Base-by-base conservation (phyloP, 2,329 filamentous ascomycete species). In the Seiridium unicorne region DNA sequence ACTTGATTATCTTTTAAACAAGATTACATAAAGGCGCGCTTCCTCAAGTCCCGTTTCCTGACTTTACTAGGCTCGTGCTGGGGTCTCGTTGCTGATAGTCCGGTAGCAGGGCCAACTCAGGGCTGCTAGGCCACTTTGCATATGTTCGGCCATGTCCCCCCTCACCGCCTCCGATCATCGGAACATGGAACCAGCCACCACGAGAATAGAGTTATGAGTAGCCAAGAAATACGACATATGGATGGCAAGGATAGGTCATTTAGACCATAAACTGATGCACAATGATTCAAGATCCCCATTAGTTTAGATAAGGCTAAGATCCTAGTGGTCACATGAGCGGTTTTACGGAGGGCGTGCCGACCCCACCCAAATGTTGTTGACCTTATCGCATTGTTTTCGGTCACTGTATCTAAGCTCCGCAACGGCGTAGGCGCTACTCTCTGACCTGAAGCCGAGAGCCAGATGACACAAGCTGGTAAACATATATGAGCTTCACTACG, bases 1-100 rank as follows among this genome's bases (percentile, higher is more conserved):
- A 66, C 68, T 11, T 53, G 26, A 55, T 38, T 40, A 26, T 26
- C 18, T 26, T 26, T 26, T 26, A 1, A 26, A 26, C 18, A 26
- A 26, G 1, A 26, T 26, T 26, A 26, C 18, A 26, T 26, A 26
- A 26, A 26, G 18, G 18, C 18, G 18, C 18, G 18, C 18, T 26
- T 26, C 18, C 18, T 26, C 18, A 26, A 26, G 1, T 26, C 18
- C 18, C 18, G 18, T 26, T 26, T 26, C 18, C 18, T 26, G 18
- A 26, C 18, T 26, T 26, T 26, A 26, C 18, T 26, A 26, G 2
- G 18, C 18, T 2, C 18, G 18, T 26, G 18, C 18, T 26, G 18
- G 1, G 18, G 18, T 26, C 18, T 26, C 18, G 18, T 26, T 26
- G 18, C 18, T 26, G 18, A 26, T 26, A 26, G 18, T 26, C 18